Evolutionary conservation across 306 rosid genomes (phyloP).

Genomic region (Dryas octopetala): DNA sequence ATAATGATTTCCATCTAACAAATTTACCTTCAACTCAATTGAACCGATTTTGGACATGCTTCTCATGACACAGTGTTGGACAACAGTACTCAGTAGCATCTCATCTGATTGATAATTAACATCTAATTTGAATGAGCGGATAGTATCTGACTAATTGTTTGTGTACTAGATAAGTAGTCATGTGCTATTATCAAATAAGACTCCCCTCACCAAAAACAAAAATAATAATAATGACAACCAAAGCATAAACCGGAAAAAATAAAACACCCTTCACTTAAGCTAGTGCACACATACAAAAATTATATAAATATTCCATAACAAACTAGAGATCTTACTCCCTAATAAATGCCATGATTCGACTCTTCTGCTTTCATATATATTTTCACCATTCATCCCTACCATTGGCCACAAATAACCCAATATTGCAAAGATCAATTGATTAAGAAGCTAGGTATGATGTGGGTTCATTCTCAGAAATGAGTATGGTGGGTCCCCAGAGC

Average conservation of each 20-base stretch:
- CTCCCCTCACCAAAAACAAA: no score
- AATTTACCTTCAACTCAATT: conserved; percentile 20
- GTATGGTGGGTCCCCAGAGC: neutral
- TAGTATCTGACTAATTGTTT: neutral
- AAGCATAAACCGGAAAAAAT: neutral
- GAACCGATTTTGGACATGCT: neutral
- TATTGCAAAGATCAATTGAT: neutral
- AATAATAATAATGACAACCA: neutral
- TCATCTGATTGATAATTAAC: neutral
- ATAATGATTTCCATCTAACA: conserved; percentile 20
- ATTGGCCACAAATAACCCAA: neutral
- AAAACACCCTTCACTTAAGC: neutral
- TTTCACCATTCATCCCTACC: neutral
- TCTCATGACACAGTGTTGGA: conserved; percentile 19
- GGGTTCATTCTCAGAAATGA: neutral
- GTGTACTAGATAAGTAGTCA: neutral
- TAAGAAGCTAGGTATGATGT: neutral
- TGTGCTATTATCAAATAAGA: neutral
- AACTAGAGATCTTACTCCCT: neutral
- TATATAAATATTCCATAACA: neutral
- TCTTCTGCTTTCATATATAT: neutral
- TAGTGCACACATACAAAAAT: neutral
- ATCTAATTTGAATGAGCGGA: neutral
- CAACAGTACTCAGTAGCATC: conserved; percentile 2
- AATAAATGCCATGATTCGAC: neutral